phyloP scores from a whole-genome alignment of 108 stramenopile genomes.

The Epithemia pelagica region DNA sequence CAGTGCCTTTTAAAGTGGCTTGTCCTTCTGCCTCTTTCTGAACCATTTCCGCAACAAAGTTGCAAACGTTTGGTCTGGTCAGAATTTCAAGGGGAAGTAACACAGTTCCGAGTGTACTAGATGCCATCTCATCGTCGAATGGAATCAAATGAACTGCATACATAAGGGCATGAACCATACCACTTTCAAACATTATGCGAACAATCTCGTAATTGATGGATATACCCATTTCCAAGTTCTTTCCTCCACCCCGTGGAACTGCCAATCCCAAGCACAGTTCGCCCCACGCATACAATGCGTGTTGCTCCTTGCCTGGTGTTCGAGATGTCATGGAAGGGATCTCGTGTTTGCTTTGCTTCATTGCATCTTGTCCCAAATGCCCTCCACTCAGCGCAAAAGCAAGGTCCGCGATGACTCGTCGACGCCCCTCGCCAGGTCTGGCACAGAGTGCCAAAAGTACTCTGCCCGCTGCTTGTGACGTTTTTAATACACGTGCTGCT shows the following conservation, averaged over 20 bases:
- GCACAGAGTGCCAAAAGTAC: constrained; percentile 80
- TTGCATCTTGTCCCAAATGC: constrained; percentile 12
- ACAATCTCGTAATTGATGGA: constrained; percentile 78
- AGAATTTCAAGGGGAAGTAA: constrained; percentile 85
- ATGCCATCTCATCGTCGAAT: constrained; percentile 74
- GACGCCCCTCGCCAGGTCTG: constrained; percentile 87
- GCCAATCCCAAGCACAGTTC: constrained; percentile 80
- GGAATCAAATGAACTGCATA: constrained; percentile 63
- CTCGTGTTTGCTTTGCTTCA: neutral
- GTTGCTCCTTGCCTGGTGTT: constrained; percentile 26
- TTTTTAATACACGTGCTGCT: constrained; percentile 34
- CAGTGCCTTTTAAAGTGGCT: neutral
- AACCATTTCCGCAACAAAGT: constrained; percentile 45
- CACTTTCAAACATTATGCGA: constrained; percentile 71
- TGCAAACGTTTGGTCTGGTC: constrained; percentile 54
- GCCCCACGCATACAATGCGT: constrained; percentile 75
- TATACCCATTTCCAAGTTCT: constrained; percentile 48
- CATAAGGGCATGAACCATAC: constrained; percentile 74
- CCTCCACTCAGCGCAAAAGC: constrained; percentile 74
- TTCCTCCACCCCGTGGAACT: constrained; percentile 60
- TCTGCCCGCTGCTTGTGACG: constrained; percentile 61
- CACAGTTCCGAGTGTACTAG: constrained; percentile 46
- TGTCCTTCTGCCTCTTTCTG: constrained; percentile 34
- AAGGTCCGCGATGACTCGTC: constrained; percentile 79
- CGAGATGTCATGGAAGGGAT: neutral